phyloP scores from a whole-genome alignment of 1,284 basidiomycete genomes.

The Ganoderma resinaceum region DNA sequence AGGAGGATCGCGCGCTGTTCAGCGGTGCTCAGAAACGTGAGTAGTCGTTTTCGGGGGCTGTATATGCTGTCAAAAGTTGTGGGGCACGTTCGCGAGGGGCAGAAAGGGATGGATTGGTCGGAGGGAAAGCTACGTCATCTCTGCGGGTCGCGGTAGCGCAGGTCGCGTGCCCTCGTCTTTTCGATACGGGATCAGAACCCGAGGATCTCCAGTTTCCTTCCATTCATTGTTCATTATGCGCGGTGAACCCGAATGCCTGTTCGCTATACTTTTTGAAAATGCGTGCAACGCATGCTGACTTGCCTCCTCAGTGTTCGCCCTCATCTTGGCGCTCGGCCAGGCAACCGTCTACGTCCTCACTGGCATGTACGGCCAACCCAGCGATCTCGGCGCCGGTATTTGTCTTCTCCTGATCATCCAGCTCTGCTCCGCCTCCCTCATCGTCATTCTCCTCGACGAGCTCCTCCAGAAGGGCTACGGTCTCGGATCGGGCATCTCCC shows the following conservation, averaged over 20 bases:
- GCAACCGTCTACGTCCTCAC: conserved; percentile 98
- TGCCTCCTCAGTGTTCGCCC: conserved; percentile 81
- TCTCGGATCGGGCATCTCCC: conserved; percentile 97
- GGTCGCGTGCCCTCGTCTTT: conserved; percentile 5
- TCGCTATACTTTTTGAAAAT: too few relatives aligned
- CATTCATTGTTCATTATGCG: neutral
- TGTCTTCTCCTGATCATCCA: conserved; percentile 96
- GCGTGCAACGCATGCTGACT: conserved; percentile 3
- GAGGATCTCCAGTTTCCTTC: neutral
- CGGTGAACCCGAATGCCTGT: neutral
- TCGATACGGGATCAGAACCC: neutral
- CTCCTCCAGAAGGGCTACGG: conserved; percentile 99
- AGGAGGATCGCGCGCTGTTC: conserved; percentile 97
- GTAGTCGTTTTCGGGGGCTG: conserved; percentile 42
- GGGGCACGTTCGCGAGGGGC: neutral
- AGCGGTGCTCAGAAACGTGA: conserved; percentile 96
- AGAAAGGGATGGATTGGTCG: neutral
- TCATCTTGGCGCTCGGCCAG: conserved; percentile 96
- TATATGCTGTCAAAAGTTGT: neutral
- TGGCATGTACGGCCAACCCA: conserved; percentile 95
- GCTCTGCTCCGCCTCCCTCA: conserved; percentile 91
- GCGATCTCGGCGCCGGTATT: conserved; percentile 95
- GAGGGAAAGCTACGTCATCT: conserved; percentile 2
- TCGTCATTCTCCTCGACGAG: conserved; percentile 98
- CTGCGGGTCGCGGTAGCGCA: neutral